phyloP scores from a whole-genome alignment of 306 rosid genomes.

The Prunus persica region DNA sequence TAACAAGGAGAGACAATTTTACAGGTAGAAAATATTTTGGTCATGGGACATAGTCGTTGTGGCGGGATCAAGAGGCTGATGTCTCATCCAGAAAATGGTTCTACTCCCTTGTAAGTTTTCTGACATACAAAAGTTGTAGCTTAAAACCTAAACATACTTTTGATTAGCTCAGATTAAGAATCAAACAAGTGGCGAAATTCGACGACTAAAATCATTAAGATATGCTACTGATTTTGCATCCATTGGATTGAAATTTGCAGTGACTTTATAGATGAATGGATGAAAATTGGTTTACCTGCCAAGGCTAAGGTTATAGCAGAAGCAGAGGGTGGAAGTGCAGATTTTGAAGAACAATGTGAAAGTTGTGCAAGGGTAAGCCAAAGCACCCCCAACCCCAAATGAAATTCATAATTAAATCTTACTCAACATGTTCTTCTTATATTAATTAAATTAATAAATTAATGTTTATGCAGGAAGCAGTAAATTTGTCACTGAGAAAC shows the following conservation, averaged over 20 bases:
- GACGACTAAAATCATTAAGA: neutral
- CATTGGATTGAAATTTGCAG: conserved; percentile 26
- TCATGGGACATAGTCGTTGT: conserved; percentile 65
- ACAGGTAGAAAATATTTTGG: conserved; percentile 57
- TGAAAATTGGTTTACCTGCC: conserved; percentile 56
- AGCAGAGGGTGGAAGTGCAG: neutral
- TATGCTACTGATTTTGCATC: neutral
- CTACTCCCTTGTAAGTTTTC: conserved; percentile 40
- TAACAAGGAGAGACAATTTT: neutral
- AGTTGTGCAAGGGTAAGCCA: conserved; percentile 46
- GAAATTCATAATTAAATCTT: too few species aligned
- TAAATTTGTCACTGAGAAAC: conserved; percentile 52
- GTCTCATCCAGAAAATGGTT: conserved; percentile 50
- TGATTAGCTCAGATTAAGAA: too few species aligned
- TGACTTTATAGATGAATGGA: conserved; percentile 74
- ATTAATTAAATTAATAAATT: too few species aligned
- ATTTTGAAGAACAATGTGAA: conserved; percentile 20
- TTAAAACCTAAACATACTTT: too few species aligned
- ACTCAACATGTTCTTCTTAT: too few species aligned
- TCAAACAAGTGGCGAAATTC: too few species aligned
- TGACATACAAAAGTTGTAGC: neutral
- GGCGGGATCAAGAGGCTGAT: conserved; percentile 68
- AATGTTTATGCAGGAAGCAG: conserved; percentile 46
- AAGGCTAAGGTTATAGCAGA: conserved; percentile 34
- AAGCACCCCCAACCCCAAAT: too few species aligned